phyloP scores from a whole-genome alignment of 2,329 filamentous ascomycete species.

The Pseudogymnoascus sp. region DNA sequence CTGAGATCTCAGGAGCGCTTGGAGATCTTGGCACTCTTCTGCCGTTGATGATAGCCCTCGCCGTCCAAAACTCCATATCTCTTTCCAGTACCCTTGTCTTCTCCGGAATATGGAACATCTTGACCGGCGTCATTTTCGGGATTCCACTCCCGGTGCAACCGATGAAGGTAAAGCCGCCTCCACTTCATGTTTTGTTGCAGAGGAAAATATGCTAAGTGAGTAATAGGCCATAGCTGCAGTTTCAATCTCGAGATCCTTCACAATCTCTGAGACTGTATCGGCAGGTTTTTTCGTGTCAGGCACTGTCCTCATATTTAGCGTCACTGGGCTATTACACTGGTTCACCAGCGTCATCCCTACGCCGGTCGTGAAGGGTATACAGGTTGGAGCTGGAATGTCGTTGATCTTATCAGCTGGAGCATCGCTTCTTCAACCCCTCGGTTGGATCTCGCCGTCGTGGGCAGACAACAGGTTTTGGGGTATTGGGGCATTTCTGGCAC shows the following conservation, averaged over 20 bases:
- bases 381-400: conserved; percentile 81
- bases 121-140: conserved; percentile 75
- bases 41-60: conserved; percentile 80
- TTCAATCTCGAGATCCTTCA: conserved; percentile 63
- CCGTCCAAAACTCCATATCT: conserved; percentile 68
- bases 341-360: conserved; percentile 69
- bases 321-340: conserved; percentile 69
- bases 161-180: conserved; percentile 47
- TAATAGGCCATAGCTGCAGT: conserved; percentile 76
- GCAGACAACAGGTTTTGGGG: conserved; percentile 76
- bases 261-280: conserved; percentile 64
- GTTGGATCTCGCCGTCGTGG: conserved; percentile 57
- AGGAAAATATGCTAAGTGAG: conserved; percentile 31
- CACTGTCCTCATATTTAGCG: conserved; percentile 66
- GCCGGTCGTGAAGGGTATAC: conserved; percentile 88
- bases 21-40: conserved; percentile 87
- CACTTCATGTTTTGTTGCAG: not conserved
- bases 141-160: conserved; percentile 88
- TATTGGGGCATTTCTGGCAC: conserved; percentile 60
- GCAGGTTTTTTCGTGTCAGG: conserved; percentile 73
- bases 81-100: conserved; percentile 80
- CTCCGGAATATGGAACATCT: conserved; percentile 77
- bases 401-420: conserved; percentile 70
- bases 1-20: conserved; percentile 80
- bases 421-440: conserved; percentile 57